These are phyloP conservation scores for Physcia stellaris DNA, from an alignment of 495 filamentous ascomycete species.

Conservation along the genomic window DNA sequence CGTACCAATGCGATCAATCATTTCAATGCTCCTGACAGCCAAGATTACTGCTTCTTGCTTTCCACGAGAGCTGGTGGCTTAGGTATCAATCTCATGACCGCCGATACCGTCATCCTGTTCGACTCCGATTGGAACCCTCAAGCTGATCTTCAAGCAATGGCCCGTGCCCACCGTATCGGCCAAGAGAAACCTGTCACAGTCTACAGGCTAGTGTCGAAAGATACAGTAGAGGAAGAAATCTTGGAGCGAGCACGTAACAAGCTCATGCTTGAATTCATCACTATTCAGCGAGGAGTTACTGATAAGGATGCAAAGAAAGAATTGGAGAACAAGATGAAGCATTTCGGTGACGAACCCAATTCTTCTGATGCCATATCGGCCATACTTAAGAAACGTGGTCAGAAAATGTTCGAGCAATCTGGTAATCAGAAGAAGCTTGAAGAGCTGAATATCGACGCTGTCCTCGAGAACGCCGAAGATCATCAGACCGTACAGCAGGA, in stretches of 20 bases:
- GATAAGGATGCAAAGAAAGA: conserved; percentile 64
- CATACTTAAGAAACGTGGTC: conserved; percentile 82
- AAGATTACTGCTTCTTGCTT: conserved; percentile 90
- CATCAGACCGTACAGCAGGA: conserved; percentile 86
- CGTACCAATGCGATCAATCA: conserved; percentile 91
- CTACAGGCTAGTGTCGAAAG: conserved; percentile 89
- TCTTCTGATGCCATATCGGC: conserved; percentile 83
- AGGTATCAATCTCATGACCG: conserved; percentile 97
- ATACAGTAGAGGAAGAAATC: conserved; percentile 96
- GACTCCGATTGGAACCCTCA: conserved; percentile 99
- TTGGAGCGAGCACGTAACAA: conserved; percentile 94
- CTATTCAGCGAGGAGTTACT: conserved; percentile 91
- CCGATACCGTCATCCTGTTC: conserved; percentile 94
- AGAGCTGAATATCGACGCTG: conserved; percentile 95
- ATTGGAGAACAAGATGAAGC: conserved; percentile 55
- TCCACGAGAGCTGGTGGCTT: conserved; percentile 93
- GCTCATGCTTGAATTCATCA: conserved; percentile 94
- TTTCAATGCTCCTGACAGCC: conserved; percentile 87
- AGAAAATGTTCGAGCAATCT: conserved; percentile 94
- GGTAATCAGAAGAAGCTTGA: conserved; percentile 93
- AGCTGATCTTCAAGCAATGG: conserved; percentile 96
- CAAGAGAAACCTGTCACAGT: conserved; percentile 92
- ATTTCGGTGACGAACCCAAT: conserved; percentile 55
- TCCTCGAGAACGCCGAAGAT: conserved; percentile 89
- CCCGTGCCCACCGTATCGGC: conserved; percentile 90